phyloP scores from a whole-genome alignment of 2,329 filamentous ascomycete species.

The Sclerotinia subarctica region DNA sequence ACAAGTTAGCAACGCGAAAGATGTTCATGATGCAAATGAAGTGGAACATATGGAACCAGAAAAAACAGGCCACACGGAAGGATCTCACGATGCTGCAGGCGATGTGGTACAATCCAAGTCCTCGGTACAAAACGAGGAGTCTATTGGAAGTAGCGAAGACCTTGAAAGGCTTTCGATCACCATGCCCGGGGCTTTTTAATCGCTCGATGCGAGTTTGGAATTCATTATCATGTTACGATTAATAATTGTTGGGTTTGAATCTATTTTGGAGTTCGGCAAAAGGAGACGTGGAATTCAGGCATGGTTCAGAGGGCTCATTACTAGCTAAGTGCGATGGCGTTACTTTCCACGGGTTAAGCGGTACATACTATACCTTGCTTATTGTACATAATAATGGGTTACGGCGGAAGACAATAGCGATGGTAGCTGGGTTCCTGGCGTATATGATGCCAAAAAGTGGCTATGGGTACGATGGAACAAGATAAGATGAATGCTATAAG shows the following conservation, averaged over 20 bases:
- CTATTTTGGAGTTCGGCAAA: conserved; percentile 2
- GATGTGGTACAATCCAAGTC: conserved; percentile 30
- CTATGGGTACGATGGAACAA: conserved; percentile 5
- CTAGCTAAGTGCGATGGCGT: conserved; percentile 13
- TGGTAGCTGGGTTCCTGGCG: conserved; percentile 1
- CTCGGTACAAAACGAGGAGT: conserved; percentile 27
- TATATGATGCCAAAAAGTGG: conserved; percentile 9
- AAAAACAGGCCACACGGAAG: conserved; percentile 7
- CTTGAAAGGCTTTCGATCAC: conserved; percentile 38
- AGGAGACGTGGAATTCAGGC: neutral
- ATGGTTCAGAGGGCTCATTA: conserved; percentile 10
- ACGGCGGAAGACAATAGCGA: neutral
- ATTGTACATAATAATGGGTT: conserved; percentile 18
- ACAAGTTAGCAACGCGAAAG: conserved; percentile 14
- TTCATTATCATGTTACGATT: conserved; percentile 11
- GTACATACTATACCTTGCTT: conserved; percentile 18
- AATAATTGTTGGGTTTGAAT: conserved; percentile 16
- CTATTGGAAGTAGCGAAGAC: conserved; percentile 29
- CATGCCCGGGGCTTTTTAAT: conserved; percentile 31
- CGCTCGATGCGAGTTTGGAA: neutral
- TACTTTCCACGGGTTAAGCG: conserved; percentile 3
- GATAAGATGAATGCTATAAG: conserved; percentile 6
- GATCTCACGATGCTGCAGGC: conserved; percentile 19
- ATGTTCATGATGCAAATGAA: conserved; percentile 13
- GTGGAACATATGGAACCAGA: conserved; percentile 7